Evolutionary conservation across 2,329 filamentous ascomycete genomes (phyloP), one percentile per base, ranked within the genome.

Genomic region (Penicillium concentricum): DNA sequence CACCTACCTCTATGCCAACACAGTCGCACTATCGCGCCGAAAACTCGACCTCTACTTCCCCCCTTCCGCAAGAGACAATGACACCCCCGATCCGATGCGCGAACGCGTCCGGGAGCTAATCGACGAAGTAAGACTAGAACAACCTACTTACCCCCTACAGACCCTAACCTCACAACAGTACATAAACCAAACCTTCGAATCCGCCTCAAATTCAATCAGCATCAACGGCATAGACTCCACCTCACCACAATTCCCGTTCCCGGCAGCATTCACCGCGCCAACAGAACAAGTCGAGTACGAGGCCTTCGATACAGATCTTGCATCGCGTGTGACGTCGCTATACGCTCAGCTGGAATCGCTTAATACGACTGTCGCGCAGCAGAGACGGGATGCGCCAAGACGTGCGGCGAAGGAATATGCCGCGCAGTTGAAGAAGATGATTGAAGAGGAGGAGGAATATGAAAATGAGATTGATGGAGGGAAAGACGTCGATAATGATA

Each of bases 391-490:
- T 55, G 77, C 77, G 51, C 79, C 79, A 1, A 64, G 58, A 6
- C 67, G 69, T 24, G 77, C 77, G 20, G 78, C 79, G 24, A 69
- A 66, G 53, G 63, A 59, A 22, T 79, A 76, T 63, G 70, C 67
- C 16, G 69, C 74, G 35, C 57, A 69, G 35, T 59, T 80, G 59
- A 66, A 60, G 41, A 63, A 61, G 35, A 67, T 66, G 32, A 60
- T 79, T n/a, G 62, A 69, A 30, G 69, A 69, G 26, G 76, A 79
- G 24, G 73, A 77, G 44, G 72, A 70, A 22, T 52, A 90, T 82
- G 58, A 87, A 89, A 76, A 87, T 88, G 7, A 88, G 85, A 76
- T 83, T 4, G 30, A 12, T 22, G 75, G 66, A 82, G 79, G 7
- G 65, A 75, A 65, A 74, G 76, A 56, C 13, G 35, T 9, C 5